Evolutionary conservation across 306 rosid species (phyloP).

Genomic region (Geum urbanum): DNA sequence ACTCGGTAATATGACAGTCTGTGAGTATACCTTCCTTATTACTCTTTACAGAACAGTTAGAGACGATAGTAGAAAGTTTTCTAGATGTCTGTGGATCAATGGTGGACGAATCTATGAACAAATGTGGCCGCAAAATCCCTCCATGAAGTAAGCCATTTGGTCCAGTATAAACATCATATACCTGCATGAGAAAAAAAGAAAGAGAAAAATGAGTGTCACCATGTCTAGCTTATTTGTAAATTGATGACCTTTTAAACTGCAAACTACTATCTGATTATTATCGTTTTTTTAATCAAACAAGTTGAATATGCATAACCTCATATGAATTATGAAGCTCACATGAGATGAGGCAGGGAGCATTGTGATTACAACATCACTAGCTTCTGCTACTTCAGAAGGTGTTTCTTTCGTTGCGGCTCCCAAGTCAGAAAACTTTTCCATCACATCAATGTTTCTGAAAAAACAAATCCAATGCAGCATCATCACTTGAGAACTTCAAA

Average conservation of each 20-base stretch:
- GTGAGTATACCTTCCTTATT: constrained; percentile 57
- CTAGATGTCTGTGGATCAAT: constrained; percentile 89
- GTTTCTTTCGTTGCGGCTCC: constrained; percentile 66
- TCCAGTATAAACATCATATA: constrained; percentile 75
- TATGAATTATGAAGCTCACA: constrained; percentile 44
- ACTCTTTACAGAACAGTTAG: constrained; percentile 57
- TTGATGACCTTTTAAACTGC: not conserved
- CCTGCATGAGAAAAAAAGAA: constrained; percentile 52
- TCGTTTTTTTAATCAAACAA: not conserved
- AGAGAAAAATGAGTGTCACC: not conserved
- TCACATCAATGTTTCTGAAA: constrained; percentile 58
- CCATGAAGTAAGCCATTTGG: constrained; percentile 77
- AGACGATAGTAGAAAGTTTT: constrained; percentile 59
- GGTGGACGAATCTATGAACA: constrained; percentile 84
- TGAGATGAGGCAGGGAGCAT: constrained; percentile 93
- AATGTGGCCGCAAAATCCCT: constrained; percentile 72
- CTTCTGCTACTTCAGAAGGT: constrained; percentile 78
- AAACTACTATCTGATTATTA: not conserved
- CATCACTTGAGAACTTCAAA: constrained; percentile 12
- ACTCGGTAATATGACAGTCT: not conserved
- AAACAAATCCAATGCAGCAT: not conserved
- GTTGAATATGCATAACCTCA: not conserved
- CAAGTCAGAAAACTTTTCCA: constrained; percentile 56
- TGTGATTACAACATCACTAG: constrained; percentile 79
- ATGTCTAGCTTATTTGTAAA: no score